These are phyloP conservation scores for Sphagnum tenellum DNA, from an alignment of 225 moss, liverwort and hornwort species.

Conservation along the genomic window DNA sequence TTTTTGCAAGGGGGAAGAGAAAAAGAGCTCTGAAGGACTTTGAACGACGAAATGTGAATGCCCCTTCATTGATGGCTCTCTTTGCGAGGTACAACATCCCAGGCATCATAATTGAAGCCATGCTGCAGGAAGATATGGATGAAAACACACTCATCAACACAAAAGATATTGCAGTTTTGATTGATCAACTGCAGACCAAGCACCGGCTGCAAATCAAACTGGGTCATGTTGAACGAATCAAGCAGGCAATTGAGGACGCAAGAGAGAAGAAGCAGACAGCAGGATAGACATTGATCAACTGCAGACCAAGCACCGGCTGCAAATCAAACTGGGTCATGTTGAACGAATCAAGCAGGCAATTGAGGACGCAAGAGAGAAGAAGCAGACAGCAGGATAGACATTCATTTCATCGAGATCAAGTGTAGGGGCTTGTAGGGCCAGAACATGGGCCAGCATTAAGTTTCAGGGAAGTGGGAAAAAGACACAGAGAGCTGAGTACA, in stretches of 20 bases:
- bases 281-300: constrained; percentile 40
- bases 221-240: constrained; percentile 38
- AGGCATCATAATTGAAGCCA: constrained; percentile 27
- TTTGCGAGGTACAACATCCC: constrained; percentile 37
- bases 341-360: constrained; percentile 47
- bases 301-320: constrained; percentile 37
- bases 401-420: too few species aligned
- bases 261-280: constrained; percentile 18
- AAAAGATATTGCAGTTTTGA: constrained; percentile 21
- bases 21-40: constrained; percentile 31
- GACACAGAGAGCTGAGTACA: too few species aligned
- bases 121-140: constrained; percentile 49
- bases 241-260: constrained; percentile 36
- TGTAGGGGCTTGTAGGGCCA: too few species aligned
- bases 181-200: constrained; percentile 39
- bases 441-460: too few species aligned
- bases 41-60: constrained; percentile 38
- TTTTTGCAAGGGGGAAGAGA: constrained; percentile 32
- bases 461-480: too few species aligned
- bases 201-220: constrained; percentile 42
- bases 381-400: too few species aligned
- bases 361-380: constrained; percentile 32
- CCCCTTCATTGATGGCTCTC: constrained; percentile 24
- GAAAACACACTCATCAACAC: constrained; percentile 38
- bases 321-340: constrained; percentile 37